Conservation (phyloP, 2,329 filamentous ascomycete genomes). For the Phyllosticta citribraziliensis region DNA sequence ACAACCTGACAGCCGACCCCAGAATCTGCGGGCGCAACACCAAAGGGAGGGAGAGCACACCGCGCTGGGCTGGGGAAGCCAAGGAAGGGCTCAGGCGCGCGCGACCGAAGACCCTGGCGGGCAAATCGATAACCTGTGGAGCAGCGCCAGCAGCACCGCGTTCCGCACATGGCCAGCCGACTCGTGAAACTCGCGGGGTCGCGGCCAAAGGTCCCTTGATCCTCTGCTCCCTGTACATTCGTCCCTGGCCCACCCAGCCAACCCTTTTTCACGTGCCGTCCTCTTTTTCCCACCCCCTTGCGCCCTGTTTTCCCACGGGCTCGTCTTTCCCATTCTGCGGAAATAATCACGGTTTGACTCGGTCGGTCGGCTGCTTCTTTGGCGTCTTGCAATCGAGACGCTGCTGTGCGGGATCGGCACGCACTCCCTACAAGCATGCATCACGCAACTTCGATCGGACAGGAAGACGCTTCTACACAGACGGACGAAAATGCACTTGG, state of each 20-base stretch:
- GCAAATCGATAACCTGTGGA: background rate
- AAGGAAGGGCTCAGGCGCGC: background rate
- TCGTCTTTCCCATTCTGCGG: no score
- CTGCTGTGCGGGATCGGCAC: no score
- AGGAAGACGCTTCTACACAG: no score
- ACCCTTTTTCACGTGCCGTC: no score
- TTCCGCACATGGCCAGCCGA: background rate
- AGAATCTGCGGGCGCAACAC: background rate
- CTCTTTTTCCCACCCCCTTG: no score
- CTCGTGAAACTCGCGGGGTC: background rate
- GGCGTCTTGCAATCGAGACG: no score
- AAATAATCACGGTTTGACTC: no score
- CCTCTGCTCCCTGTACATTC: background rate
- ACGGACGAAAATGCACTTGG: no score
- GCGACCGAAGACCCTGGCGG: background rate
- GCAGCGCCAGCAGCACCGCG: background rate
- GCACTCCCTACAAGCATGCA: no score
- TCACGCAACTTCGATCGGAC: no score
- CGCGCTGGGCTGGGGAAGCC: background rate
- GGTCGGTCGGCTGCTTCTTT: no score
- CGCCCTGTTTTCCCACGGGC: no score
- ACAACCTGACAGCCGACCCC: background rate
- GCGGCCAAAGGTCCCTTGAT: background rate
- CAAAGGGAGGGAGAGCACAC: background rate
- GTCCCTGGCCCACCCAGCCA: background rate